These are phyloP conservation scores for Eucalyptus leucophloia DNA, from an alignment of 345 rosid species.

Conservation along the genomic window DNA sequence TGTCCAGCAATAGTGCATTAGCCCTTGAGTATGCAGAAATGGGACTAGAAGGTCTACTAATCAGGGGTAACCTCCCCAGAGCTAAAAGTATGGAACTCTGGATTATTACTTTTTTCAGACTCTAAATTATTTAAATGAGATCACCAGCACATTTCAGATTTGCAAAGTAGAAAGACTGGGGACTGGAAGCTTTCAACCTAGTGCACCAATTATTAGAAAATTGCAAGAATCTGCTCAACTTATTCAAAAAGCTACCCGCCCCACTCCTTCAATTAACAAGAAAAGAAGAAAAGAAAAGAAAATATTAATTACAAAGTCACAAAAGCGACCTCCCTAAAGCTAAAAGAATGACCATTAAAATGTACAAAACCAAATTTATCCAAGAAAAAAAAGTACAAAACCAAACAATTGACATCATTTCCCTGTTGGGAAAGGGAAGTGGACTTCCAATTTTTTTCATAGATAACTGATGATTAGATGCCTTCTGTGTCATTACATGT, in stretches of 20 bases:
- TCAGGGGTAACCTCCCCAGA: background rate
- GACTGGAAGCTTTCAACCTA: background rate
- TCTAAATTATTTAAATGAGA: background rate
- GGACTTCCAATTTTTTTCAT: background rate
- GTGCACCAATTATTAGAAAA: background rate
- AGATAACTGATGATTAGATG: background rate
- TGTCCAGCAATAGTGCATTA: background rate
- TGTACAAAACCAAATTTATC: background rate
- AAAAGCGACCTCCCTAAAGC: background rate
- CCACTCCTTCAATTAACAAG: background rate
- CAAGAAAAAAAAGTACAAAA: background rate
- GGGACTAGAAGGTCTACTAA: background rate
- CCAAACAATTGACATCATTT: background rate
- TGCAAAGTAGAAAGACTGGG: background rate
- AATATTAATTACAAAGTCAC: background rate
- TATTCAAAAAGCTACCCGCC: background rate
- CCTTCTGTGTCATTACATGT: background rate
- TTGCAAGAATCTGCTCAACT: background rate
- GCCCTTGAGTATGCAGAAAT: background rate
- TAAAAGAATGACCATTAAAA: background rate
- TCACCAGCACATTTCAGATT: background rate
- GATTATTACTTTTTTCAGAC: background rate
- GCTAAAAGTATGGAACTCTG: background rate
- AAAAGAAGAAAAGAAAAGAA: background rate
- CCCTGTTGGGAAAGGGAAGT: background rate